Conservation (phyloP, 2,329 filamentous ascomycete species). For the Sclerotinia sclerotiorum region DNA sequence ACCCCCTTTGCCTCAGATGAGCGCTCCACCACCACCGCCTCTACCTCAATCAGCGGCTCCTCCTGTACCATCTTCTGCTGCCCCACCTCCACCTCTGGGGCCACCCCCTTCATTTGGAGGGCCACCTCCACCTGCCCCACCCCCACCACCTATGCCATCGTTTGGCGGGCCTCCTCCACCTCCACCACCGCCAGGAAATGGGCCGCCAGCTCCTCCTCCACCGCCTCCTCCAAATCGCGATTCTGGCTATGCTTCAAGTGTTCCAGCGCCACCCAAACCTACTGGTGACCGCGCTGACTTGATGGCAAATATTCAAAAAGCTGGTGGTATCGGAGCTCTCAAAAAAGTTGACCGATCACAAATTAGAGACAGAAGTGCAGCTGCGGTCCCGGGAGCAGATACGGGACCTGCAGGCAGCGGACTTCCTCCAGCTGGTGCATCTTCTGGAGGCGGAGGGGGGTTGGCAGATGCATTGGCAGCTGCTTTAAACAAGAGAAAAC, state of each 20-base stretch:
- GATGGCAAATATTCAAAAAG: constrained; percentile 70
- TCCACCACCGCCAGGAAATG: constrained; percentile 39
- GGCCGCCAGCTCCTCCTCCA: constrained; percentile 52
- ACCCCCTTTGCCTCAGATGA: constrained; percentile 41
- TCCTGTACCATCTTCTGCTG: constrained; percentile 41
- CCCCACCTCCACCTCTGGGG: constrained; percentile 41
- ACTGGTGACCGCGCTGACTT: constrained; percentile 57
- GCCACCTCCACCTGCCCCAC: constrained; percentile 46
- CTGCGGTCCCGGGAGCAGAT: constrained; percentile 56
- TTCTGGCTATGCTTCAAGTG: constrained; percentile 51
- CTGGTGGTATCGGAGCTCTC: constrained; percentile 64
- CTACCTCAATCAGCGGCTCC: constrained; percentile 41
- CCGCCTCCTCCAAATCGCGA: constrained; percentile 57
- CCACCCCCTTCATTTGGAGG: constrained; percentile 41
- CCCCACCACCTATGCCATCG: constrained; percentile 43
- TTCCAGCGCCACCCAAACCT: constrained; percentile 48
- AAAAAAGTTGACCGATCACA: constrained; percentile 72
- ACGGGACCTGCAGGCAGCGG: constrained; percentile 54
- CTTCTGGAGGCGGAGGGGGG: constrained; percentile 58
- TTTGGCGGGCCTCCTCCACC: constrained; percentile 39
- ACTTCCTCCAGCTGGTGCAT: constrained; percentile 52
- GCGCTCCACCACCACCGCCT: constrained; percentile 44
- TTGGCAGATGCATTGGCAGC: constrained; percentile 82
- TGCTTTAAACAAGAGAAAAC: constrained; percentile 78
- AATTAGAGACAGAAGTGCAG: constrained; percentile 70